Base-by-base conservation (phyloP, 495 filamentous ascomycete genomes). In the Emericellopsis terricola region DNA sequence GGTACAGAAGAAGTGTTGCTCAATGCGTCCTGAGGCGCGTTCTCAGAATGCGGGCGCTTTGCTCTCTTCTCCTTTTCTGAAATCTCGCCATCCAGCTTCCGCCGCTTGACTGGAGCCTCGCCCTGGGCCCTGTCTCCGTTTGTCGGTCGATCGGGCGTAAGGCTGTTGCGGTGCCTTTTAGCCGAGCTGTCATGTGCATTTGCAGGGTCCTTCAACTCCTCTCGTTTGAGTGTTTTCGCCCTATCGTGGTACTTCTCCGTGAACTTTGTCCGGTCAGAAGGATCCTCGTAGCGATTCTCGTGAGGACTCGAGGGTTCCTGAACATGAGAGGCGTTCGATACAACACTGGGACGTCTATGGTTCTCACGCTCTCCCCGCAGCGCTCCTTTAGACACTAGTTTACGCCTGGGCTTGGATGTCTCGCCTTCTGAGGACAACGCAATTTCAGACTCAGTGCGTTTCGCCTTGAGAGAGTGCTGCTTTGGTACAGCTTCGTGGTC, bases 141-240 rank as follows among this genome's bases (percentile, higher is more conserved):
- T 18, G 62, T 64, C 33, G 60, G 66, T 38, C 71, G 60, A 30
- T 78, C 73, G 2, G 79, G 78, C 3, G 76, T 80, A 10, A 61
- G 64, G 44, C 78, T 82, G 34, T 61, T 58, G 26, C 78, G 69
- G 41, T 71, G 65, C 28, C 79, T 67, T 45, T 83, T 85, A 31
- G 69, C 55, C 29, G 63, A 52, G 31, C 44, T 42, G 34, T 73
- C 68, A 11, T 59, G 61, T 13, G 48, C 57, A 31, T 55, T 56
- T 21, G 67, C 41, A 23, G 64, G 51, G 44, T 71, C 65, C 27
- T 58, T 65, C 16, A 65, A 71, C 40, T 69, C 65, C 41, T 71
- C 67, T 23, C 65, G 51, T 37, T 61, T 69, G 15, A 68, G 46
- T 19, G 59, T 53, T 40, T 64, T 64, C 14, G 62, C 58, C 28